A percentile compares a stretch with the other conserved stretches of the same genome.
phyloP scores from a whole-genome alignment of 169 alveolate genomes.

The Eimeria maxima region DNA sequence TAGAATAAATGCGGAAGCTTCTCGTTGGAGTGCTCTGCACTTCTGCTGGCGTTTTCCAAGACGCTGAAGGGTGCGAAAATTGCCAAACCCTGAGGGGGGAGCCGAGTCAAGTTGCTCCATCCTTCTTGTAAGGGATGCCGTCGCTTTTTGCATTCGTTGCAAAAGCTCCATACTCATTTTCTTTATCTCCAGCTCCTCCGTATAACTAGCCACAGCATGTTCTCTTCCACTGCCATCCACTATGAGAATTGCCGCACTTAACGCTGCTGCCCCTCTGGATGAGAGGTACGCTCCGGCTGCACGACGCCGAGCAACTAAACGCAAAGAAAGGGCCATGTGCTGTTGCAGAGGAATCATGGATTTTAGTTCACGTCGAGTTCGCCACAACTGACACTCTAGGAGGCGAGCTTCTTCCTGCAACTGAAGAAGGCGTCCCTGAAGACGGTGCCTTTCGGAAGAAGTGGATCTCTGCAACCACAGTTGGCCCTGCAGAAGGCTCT shows the following conservation, averaged over 20 bases:
- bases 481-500: neutral
- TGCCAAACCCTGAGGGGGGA: neutral
- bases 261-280: neutral
- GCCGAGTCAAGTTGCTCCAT: neutral
- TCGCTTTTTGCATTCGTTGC: neutral
- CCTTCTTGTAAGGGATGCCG: neutral
- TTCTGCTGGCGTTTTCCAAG: neutral
- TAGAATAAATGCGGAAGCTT: neutral
- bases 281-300: neutral
- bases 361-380: slow-evolving; percentile 1
- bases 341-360: neutral
- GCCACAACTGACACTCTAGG: neutral
- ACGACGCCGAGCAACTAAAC: neutral
- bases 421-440: neutral
- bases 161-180: neutral
- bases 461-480: neutral
- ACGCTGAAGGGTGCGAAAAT: neutral
- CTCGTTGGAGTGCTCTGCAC: neutral
- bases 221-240: neutral
- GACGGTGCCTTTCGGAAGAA: neutral
- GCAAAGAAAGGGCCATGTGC: neutral
- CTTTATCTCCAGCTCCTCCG: neutral
- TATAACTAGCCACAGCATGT: neutral
- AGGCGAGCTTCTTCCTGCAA: neutral
- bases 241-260: slow-evolving; percentile 11